A percentile compares a stretch with the other conserved stretches of the same genome.
Conservation (phyloP, 345 rosid genomes). For the Gossypium sturtianum region DNA sequence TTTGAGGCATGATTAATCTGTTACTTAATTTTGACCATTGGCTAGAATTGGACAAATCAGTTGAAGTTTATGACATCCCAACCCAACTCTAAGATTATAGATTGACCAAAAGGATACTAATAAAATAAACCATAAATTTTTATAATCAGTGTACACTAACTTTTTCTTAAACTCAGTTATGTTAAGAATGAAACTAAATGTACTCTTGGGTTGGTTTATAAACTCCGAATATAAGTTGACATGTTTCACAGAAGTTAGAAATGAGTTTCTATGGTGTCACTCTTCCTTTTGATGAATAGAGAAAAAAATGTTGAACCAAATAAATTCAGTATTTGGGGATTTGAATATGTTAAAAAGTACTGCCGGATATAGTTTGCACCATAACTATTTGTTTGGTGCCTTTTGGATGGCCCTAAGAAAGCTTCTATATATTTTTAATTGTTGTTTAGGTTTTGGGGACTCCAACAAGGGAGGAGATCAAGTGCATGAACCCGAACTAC, state of each 20-base stretch:
- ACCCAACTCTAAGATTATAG: not conserved
- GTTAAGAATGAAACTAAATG: not conserved
- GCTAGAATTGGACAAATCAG: not conserved
- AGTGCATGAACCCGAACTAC: conserved; percentile 97
- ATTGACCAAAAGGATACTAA: not conserved
- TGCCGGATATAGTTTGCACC: not conserved
- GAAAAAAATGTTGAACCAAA: not conserved
- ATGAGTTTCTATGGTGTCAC: not conserved
- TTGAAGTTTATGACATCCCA: not conserved
- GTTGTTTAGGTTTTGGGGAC: conserved; percentile 76
- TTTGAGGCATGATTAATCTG: not conserved
- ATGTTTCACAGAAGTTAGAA: not conserved
- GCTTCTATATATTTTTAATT: not conserved
- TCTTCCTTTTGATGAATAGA: not conserved
- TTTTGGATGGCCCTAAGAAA: not conserved
- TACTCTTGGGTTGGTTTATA: not conserved
- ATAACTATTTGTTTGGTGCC: not conserved
- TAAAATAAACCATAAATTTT: not conserved
- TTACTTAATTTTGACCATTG: not conserved
- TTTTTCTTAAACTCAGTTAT: not conserved
- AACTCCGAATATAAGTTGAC: not conserved
- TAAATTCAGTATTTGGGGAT: not conserved
- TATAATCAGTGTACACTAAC: not conserved
- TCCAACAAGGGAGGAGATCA: conserved; percentile 95
- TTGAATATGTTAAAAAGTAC: not conserved